phyloP scores from a whole-genome alignment of 108 stramenopile species.

The Parietichytrium sp. region DNA sequence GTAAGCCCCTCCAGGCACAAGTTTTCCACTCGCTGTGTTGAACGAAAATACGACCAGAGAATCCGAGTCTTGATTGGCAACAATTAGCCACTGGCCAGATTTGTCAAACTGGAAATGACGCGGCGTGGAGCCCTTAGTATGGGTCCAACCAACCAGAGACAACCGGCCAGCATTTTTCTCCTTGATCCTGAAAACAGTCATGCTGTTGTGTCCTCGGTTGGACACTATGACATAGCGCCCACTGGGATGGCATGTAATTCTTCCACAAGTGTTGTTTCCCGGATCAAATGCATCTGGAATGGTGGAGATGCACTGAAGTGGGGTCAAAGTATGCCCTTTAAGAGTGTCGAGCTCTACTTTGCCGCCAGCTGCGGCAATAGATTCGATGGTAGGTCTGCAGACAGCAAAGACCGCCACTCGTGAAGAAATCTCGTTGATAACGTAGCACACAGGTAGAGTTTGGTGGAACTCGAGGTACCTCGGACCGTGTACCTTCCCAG shows the following conservation, averaged over 20 bases:
- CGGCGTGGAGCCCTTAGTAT: slow-evolving; percentile 87
- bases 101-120: slow-evolving; percentile 89
- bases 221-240: slow-evolving; percentile 83
- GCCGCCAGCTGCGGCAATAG: slow-evolving; percentile 69
- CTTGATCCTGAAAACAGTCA: slow-evolving; percentile 78
- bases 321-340: slow-evolving; percentile 69
- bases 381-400: slow-evolving; percentile 67
- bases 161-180: slow-evolving; percentile 73
- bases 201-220: slow-evolving; percentile 90
- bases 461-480: slow-evolving; percentile 87
- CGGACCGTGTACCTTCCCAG: slow-evolving; percentile 82
- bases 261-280: slow-evolving; percentile 85
- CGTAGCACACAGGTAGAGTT: slow-evolving; percentile 74
- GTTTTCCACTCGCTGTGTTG: slow-evolving; percentile 75
- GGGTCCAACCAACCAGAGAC: slow-evolving; percentile 75
- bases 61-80: slow-evolving; percentile 90
- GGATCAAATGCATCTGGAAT: slow-evolving; percentile 80
- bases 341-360: slow-evolving; percentile 70
- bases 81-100: slow-evolving; percentile 79
- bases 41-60: slow-evolving; percentile 81
- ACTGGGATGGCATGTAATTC: slow-evolving; percentile 78
- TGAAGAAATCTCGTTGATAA: slow-evolving; percentile 74
- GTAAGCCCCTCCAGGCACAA: slow-evolving; percentile 85
- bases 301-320: slow-evolving; percentile 82
- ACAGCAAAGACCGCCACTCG: slow-evolving; percentile 80